Percentiles rank a stretch among this genome's conserved stretches.
Conservation (phyloP, 257 asterid species). For the Nicotiana tabacum region DNA sequence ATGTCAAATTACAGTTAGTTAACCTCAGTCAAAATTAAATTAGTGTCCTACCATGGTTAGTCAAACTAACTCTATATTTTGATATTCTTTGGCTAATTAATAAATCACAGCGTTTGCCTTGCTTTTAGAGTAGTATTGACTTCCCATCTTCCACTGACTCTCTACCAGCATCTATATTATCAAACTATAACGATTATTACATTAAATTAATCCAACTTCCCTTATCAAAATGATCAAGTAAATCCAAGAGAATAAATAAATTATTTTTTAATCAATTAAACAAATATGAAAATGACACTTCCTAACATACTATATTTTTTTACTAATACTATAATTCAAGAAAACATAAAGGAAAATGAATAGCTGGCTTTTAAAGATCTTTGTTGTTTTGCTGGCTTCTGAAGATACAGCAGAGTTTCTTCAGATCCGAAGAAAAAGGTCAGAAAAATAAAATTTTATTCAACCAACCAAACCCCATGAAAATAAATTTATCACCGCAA, state of each 20-base stretch:
- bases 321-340: conserved; percentile 7
- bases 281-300: conserved; percentile 11
- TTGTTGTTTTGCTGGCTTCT: conserved; percentile 58
- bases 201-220: conserved; percentile 33
- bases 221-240: conserved; percentile 23
- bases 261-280: conserved; percentile 36
- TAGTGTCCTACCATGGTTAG: conserved; percentile 22
- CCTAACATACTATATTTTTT: neutral
- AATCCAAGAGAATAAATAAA: conserved; percentile 60
- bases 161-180: conserved; percentile 30
- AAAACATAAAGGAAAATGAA: conserved; percentile 11
- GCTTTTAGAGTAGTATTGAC: conserved; percentile 59
- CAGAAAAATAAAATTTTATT: conserved; percentile 18
- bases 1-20: conserved; percentile 10
- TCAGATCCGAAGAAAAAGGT: conserved; percentile 88
- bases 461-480: conserved; percentile 1
- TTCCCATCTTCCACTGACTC: conserved; percentile 35
- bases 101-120: conserved; percentile 17
- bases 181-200: conserved; percentile 22
- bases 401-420: conserved; percentile 58
- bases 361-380: conserved; percentile 46
- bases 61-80: conserved; percentile 2
- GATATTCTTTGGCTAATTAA: conserved; percentile 6
- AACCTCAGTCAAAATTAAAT: conserved; percentile 10
- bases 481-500: too few species aligned